phyloP scores from a whole-genome alignment of 805 yeast genomes.

The Candida sanyiensis region DNA sequence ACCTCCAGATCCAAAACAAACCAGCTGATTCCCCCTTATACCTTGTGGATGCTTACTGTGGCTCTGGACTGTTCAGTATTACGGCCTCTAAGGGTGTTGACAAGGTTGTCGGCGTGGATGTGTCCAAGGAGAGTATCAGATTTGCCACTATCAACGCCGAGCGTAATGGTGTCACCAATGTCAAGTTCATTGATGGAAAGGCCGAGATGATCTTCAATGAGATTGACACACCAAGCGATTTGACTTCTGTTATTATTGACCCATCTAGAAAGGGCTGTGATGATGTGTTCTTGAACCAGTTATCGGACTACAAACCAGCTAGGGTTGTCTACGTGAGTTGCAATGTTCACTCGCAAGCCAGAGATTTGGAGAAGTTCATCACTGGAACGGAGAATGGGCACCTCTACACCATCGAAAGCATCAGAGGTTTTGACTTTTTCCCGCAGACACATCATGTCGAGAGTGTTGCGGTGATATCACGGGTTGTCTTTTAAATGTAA shows the following conservation, averaged over 20 bases:
- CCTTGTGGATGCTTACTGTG: constrained; percentile 93
- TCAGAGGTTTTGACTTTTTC: constrained; percentile 94
- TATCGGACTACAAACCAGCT: constrained; percentile 77
- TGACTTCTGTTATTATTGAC: constrained; percentile 87
- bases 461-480: constrained; percentile 67
- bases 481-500: constrained; percentile 18
- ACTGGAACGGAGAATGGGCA: constrained; percentile 56
- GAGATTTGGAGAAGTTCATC: constrained; percentile 83
- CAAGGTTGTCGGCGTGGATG: constrained; percentile 84
- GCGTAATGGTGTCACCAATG: constrained; percentile 67
- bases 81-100: constrained; percentile 80
- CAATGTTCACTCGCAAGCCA: constrained; percentile 95
- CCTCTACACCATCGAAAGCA: constrained; percentile 66
- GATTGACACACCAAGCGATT: constrained; percentile 65
- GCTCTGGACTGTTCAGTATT: constrained; percentile 88
- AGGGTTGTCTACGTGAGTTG: constrained; percentile 92
- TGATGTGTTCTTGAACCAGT: constrained; percentile 76
- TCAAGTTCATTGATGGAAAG: constrained; percentile 82
- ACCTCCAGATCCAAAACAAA: constrained; percentile 39
- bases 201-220: constrained; percentile 85
- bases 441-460: constrained; percentile 94
- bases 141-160: constrained; percentile 82
- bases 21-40: constrained; percentile 47
- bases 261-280: constrained; percentile 99
- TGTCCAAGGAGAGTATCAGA: constrained; percentile 69